phyloP scores from a whole-genome alignment of 2,329 filamentous ascomycete species.

The Alternaria sp. region DNA sequence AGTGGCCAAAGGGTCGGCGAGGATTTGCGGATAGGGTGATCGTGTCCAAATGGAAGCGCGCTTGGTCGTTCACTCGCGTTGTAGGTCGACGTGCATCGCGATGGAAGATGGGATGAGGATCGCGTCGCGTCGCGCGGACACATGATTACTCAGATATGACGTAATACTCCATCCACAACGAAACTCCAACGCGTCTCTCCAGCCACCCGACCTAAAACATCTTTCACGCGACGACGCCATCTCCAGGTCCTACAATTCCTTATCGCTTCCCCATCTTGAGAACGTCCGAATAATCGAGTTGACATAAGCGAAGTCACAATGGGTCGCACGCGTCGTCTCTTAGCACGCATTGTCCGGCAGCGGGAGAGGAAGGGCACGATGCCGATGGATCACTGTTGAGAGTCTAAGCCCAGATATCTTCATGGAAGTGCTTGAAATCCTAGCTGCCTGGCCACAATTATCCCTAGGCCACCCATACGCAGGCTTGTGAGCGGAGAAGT shows the following conservation, averaged over 20 bases:
- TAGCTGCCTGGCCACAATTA: not conserved
- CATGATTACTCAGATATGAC: not conserved
- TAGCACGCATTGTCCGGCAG: not conserved
- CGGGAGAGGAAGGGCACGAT: not conserved
- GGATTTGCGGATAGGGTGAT: rapidly evolving
- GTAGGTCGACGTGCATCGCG: not conserved
- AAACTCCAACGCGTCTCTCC: not conserved
- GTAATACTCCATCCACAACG: not conserved
- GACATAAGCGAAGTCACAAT: not conserved
- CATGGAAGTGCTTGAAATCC: not conserved
- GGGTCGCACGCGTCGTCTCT: not conserved
- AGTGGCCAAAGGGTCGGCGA: not conserved
- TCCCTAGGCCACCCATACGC: not conserved
- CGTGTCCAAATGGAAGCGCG: rapidly evolving
- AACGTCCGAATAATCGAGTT: not conserved
- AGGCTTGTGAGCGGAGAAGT: not conserved
- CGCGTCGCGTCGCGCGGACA: not conserved
- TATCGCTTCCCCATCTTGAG: not conserved
- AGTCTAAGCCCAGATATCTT: not conserved
- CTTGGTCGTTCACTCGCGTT: not conserved
- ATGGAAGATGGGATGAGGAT: not conserved
- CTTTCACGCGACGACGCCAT: not conserved
- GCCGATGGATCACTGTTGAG: not conserved
- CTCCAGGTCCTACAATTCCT: not conserved
- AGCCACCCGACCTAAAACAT: not conserved